phyloP scores from a whole-genome alignment of 179 eudicot genomes.

The Pouteria campechiana region DNA sequence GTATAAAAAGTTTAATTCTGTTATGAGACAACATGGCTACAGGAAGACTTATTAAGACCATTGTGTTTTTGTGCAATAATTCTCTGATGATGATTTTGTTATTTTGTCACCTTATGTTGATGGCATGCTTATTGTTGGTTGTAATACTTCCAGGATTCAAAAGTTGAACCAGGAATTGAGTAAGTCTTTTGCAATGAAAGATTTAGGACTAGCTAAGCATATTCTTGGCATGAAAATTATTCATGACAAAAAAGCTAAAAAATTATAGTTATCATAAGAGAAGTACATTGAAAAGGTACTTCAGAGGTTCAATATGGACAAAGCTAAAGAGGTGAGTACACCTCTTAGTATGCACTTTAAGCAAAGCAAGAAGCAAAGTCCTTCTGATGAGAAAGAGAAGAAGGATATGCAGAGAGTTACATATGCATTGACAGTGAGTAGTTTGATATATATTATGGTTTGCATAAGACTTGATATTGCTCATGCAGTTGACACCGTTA shows the following conservation, averaged over 20 bases:
- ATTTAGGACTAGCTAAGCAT: too few relatives aligned
- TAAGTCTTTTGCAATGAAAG: too few relatives aligned
- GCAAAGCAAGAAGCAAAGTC: not conserved
- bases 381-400: not conserved
- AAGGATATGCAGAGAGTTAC: not conserved
- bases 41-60: not conserved
- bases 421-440: too few relatives aligned
- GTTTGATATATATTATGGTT: too few relatives aligned
- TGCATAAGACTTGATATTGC: not conserved
- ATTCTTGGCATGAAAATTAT: too few relatives aligned
- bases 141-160: not conserved
- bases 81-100: constrained; percentile 1
- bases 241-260: too few relatives aligned
- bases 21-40: constrained; percentile 1
- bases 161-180: too few relatives aligned
- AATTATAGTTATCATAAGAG: too few relatives aligned
- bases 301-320: too few relatives aligned
- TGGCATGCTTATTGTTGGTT: constrained; percentile 2
- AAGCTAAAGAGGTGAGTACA: too few relatives aligned
- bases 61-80: not conserved
- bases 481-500: not conserved
- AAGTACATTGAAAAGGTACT: too few relatives aligned
- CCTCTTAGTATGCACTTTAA: too few relatives aligned
- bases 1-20: constrained; percentile 4
- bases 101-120: constrained; percentile 3